Evolutionary conservation across 768 basidiomycete species (phyloP).

Genomic region (Rhodotorula toruloides): DNA sequence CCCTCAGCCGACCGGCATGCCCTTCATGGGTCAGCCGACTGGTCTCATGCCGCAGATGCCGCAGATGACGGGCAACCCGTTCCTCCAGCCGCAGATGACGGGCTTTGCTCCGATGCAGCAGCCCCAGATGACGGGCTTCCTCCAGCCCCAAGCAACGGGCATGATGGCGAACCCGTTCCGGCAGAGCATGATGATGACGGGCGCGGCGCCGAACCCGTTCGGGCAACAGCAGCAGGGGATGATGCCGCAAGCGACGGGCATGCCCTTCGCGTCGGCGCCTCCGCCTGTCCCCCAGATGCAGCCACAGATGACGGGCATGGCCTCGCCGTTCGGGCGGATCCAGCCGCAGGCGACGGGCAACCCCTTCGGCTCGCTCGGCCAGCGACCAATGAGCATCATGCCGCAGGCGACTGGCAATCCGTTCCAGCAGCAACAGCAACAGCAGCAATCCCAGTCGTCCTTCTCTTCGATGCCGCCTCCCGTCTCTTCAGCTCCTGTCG

Average conservation of each 20-base stretch:
- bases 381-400: constrained; percentile 13
- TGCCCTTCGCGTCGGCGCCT: neutral
- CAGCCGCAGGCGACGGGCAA: constrained; percentile 40
- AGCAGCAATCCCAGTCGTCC: neutral
- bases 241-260: constrained; percentile 16
- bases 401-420: constrained; percentile 5
- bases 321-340: constrained; percentile 12
- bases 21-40: constrained; percentile 38
- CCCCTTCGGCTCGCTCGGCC: constrained; percentile 28
- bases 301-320: neutral
- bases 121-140: constrained; percentile 25
- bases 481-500: constrained; percentile 36
- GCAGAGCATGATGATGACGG: constrained; percentile 66
- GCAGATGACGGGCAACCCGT: constrained; percentile 44
- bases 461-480: neutral
- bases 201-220: constrained; percentile 44
- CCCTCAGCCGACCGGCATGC: constrained; percentile 49
- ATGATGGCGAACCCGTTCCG: constrained; percentile 78
- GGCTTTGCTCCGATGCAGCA: neutral
- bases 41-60: constrained; percentile 41
- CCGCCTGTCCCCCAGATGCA: neutral
- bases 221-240: constrained; percentile 52
- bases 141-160: too few species aligned
- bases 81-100: constrained; percentile 11
- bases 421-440: neutral